phyloP scores from a whole-genome alignment of 2,329 filamentous ascomycete genomes.

The Aspergillus fischeri region DNA sequence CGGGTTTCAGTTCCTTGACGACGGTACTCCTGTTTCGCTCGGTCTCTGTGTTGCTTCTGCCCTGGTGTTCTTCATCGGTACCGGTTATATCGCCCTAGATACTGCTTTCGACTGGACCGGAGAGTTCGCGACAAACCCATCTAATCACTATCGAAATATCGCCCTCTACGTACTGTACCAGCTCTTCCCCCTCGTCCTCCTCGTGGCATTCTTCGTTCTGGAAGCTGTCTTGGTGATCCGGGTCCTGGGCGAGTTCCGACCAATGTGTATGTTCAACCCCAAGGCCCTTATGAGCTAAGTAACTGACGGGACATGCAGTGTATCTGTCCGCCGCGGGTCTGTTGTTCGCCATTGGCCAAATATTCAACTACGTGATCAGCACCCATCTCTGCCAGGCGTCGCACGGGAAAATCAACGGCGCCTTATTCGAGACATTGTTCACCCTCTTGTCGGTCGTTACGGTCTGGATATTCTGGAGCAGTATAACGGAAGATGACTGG shows the following conservation, averaged over 20 bases:
- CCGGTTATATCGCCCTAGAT: slow-evolving; percentile 92
- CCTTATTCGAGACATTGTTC: slow-evolving; percentile 89
- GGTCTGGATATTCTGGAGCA: slow-evolving; percentile 96
- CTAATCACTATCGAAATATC: slow-evolving; percentile 63
- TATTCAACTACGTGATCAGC: slow-evolving; percentile 95
- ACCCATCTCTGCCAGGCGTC: slow-evolving; percentile 83
- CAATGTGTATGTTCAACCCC: slow-evolving; percentile 63
- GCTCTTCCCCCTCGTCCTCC: slow-evolving; percentile 79
- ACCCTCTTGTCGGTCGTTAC: slow-evolving; percentile 77
- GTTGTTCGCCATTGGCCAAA: slow-evolving; percentile 84
- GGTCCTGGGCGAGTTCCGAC: slow-evolving; percentile 80
- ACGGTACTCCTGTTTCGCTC: slow-evolving; percentile 81
- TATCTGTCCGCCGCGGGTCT: slow-evolving; percentile 71
- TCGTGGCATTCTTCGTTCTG: slow-evolving; percentile 81
- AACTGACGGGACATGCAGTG: slow-evolving; percentile 42
- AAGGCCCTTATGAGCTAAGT: not conserved
- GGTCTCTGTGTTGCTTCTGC: slow-evolving; percentile 70
- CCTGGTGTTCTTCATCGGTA: slow-evolving; percentile 72
- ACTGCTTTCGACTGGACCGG: slow-evolving; percentile 83
- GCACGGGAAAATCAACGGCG: slow-evolving; percentile 81
- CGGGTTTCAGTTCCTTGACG: slow-evolving; percentile 89
- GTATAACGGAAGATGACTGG: slow-evolving; percentile 99
- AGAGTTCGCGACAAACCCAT: slow-evolving; percentile 63
- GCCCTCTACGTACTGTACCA: slow-evolving; percentile 93
- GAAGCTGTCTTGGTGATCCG: slow-evolving; percentile 79